Evolutionary conservation across 352 stramenopile genomes (phyloP), one percentile per base, ranked within the genome.

Genomic region (Phytopythium sindhum): DNA sequence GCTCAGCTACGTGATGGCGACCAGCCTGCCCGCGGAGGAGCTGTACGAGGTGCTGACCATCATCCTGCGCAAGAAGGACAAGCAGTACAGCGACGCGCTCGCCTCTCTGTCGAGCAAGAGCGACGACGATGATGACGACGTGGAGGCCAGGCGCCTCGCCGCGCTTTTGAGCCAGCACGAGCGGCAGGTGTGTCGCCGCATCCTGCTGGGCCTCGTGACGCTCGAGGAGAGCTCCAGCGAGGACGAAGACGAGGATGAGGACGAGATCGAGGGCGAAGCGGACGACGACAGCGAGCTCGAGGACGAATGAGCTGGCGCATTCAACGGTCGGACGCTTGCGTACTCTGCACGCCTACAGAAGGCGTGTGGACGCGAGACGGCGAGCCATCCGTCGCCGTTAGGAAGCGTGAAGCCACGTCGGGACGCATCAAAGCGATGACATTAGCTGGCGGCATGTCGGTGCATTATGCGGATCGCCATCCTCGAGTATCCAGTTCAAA

Each of bases 31-130:
- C 9, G 65, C 73, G n/a, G 84, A 90, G 9, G 66, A 73, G 37
- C 75, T 92, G 54, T 81, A 92, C 62, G 84, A 92, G 44, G 84
- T 75, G 21, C 64, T 92, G 48, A 74, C 73, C 2, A 72, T 83
- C 61, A 54, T 90, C 60, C 61, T 92, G 31, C 81, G 83, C 58
- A 65, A 77, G 21, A 86, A 84, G 52, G 84, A 92, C 74, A 89
- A 89, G 61, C 54, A 60, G 6, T 90, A 89, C 65, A 88, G 81
- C 45, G 70, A 75, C 41, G 47, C 74, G 41, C 60, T 92, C 29
- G 67, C 64, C 24, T 42, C 33, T 15, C 21, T 50, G 23, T 17
- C 44, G 45, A 47, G 23, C 23, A 6, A 41, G 0, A 8, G 35
- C 10, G 23, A 11, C 23, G 54, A 15, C 33, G 37, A 14, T n/a